Evolutionary conservation across 1,139 yeast genomes (phyloP), one percentile per base, ranked within the genome.

Genomic region (Geotrichum klebahnii): DNA sequence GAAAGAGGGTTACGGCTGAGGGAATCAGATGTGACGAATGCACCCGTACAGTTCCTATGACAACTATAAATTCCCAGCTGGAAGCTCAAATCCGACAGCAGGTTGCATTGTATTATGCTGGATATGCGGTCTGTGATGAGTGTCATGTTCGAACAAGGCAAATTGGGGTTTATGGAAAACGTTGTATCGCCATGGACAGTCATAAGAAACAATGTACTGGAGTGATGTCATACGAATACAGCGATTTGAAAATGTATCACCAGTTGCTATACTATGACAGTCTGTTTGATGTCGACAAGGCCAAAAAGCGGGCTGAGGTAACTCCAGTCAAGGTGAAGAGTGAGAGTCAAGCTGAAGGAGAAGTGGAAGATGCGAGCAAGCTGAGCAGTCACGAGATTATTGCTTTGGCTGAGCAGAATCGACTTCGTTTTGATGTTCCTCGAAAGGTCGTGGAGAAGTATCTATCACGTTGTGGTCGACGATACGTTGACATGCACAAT

Each of bases 51-150:
- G 71, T 90, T 50, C 67, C 81, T 0, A 66, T 78, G 16, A 63
- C 87, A 17, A 74, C 77, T 42, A 61, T 89, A 35, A 79, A 84
- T 10, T 70, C 84, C 4, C 97, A 89, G 66, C 67, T 92, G 41
- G 97, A 90, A 65, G 66, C 71, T 16, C 73, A 80, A 46, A 78
- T 92, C 28, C 75, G 97, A 52, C 68, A 73, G 5, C 87, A 82
- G 57, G 81, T 92, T 46, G 74, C 90, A 0, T 66, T 75, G 36
- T 94, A 90, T 67, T 94, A 94, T 64, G 82, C 86, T 16, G 94
- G 92, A 3, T 82, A 95, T 90, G 71, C 89, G 37, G 71, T 69
- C 0, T 94, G 99, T 69, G 94, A 85, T 64, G 97, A 90, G 59
- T 94, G 99, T 72, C 89, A 86, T 6, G 73, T 79, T 50, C 75